These are phyloP conservation scores for Eremothecium gossypii DNA, from an alignment of 1,139 yeast genomes.

Conservation along the genomic window DNA sequence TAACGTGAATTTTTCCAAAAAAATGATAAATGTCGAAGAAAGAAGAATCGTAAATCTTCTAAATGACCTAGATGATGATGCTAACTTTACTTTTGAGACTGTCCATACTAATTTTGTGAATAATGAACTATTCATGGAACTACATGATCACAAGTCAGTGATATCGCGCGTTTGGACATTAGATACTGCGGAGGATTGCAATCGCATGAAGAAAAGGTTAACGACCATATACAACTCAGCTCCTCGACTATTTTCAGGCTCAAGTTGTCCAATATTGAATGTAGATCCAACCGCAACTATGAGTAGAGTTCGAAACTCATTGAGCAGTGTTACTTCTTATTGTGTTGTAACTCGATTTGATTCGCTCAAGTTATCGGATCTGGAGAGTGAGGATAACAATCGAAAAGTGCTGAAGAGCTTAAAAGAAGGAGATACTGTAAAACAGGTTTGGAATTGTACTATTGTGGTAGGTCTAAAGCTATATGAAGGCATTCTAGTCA, in stretches of 20 bases:
- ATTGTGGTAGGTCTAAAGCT: constrained; percentile 66
- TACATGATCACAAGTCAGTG: constrained; percentile 18
- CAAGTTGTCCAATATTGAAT: constrained; percentile 6
- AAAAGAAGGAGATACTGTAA: constrained; percentile 61
- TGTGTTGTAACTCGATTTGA: constrained; percentile 41
- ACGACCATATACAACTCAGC: constrained; percentile 40
- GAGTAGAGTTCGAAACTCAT: constrained; percentile 7
- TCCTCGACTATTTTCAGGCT: constrained; percentile 21
- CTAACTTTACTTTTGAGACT: constrained; percentile 39
- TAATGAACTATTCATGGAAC: constrained; percentile 32
- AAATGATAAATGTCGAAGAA: constrained; percentile 15
- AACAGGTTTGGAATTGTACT: constrained; percentile 65
- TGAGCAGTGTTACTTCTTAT: constrained; percentile 32
- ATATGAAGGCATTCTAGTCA: constrained; percentile 60
- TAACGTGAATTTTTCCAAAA: constrained; percentile 12
- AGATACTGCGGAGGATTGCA: constrained; percentile 59
- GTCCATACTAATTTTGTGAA: constrained; percentile 42
- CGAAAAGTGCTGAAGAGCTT: constrained; percentile 62
- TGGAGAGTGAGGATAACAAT: constrained; percentile 54
- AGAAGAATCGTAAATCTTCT: constrained; percentile 39
- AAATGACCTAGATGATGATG: constrained; percentile 59
- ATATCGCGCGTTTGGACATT: constrained; percentile 34
- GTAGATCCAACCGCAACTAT: not conserved
- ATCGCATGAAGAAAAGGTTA: constrained; percentile 53
- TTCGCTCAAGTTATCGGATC: constrained; percentile 24